Evolutionary conservation across 2,329 filamentous ascomycete genomes (phyloP).

Genomic region (Cladosporium sp.): DNA sequence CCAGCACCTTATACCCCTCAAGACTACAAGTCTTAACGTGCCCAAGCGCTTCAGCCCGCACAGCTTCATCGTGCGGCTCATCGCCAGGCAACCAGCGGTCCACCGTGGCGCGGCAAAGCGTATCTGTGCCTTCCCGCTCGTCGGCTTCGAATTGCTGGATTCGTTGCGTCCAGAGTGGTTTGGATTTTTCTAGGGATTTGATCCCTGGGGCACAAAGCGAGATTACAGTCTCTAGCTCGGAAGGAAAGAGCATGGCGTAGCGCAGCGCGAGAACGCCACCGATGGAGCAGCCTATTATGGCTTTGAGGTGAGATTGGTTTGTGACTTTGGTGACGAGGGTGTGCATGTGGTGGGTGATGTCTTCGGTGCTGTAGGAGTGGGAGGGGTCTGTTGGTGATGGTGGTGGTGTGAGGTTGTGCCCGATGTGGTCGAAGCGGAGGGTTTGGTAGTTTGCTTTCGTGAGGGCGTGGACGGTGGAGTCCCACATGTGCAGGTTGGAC

Average conservation of each 20-base stretch:
- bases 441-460: slow-evolving; percentile 29
- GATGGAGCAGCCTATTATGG: slow-evolving; percentile 33
- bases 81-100: slow-evolving; percentile 30
- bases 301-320: slow-evolving; percentile 22
- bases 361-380: slow-evolving; percentile 25
- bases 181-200: slow-evolving; percentile 21
- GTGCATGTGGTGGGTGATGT: slow-evolving; percentile 30
- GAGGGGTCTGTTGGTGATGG: slow-evolving; percentile 13
- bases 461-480: slow-evolving; percentile 27
- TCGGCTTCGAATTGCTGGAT: slow-evolving; percentile 28
- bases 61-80: slow-evolving; percentile 21
- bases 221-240: slow-evolving; percentile 26
- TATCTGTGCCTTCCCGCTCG: slow-evolving; percentile 19
- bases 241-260: slow-evolving; percentile 31
- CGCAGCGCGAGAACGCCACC: slow-evolving; percentile 31
- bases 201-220: slow-evolving; percentile 32
- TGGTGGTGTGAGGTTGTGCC: slow-evolving; percentile 29
- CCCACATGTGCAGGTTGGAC: slow-evolving; percentile 32
- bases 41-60: slow-evolving; percentile 24
- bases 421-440: slow-evolving; percentile 33
- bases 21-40: slow-evolving; percentile 28
- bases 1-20: slow-evolving; percentile 29
- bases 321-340: slow-evolving; percentile 24
- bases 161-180: slow-evolving; percentile 29
- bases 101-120: slow-evolving; percentile 27